Base-by-base conservation (phyloP, 495 filamentous ascomycete genomes). In the Penicillium pancosmium region DNA sequence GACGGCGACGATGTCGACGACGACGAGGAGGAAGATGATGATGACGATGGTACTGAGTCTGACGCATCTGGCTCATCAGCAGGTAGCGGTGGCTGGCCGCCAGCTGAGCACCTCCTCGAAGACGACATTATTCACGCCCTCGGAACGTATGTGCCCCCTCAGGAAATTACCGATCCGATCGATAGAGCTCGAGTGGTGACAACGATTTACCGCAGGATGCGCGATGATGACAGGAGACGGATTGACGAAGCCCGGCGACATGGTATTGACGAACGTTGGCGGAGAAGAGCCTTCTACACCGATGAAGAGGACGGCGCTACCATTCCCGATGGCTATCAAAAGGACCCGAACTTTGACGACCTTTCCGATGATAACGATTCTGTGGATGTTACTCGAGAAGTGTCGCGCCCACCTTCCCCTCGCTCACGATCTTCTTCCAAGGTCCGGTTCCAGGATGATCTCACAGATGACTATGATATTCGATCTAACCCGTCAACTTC, bases 381-480 rank as follows among this genome's bases (percentile, higher is more conserved):
- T 7, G 44, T 64, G 8, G 78, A 75, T 34, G 61, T 81, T 50
- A 72, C 68, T 46, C 57, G 68, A 6, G 56, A 64, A 47, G 75
- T 78, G 35, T 79, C 77, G 7, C 80, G 75, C 23, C 80, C 81
- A 16, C 74, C 80, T 4, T 82, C 84, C n/a, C 77, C 84, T 10
- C 84, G 86, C n/a, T 93, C 91, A 13, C 81, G 90, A 44, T 93
- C 91, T 3, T 93, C 90, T 3, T 92, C 90, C 18, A 92, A 91
- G 67, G 91, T 93, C 25, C 83, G 90, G 38, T 93, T 95, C 68
- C 86, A 87, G 55, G 91, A 93, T 68, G 88, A 92, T 56, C 73
- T 80, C 23, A 66, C 68, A 7, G 79, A 82, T 33, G 90, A 92
- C 60, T 86, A 85, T 60, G 90, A 92, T 48, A 84, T 84, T 18